Base-by-base conservation (phyloP, 805 yeast species). In the Candida xyloterini region DNA sequence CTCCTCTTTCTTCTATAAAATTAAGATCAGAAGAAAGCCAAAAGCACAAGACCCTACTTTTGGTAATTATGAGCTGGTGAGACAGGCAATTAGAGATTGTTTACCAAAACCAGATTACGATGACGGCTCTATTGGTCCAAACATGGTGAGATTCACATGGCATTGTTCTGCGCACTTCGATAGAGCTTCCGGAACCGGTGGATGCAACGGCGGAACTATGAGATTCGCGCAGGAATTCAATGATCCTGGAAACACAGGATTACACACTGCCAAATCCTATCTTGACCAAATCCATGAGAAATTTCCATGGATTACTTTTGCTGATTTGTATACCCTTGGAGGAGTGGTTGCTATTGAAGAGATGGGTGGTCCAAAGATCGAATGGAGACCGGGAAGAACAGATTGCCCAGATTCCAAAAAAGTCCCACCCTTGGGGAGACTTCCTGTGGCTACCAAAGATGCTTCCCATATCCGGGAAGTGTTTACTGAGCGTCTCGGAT, bases 101-200 rank as follows among this genome's bases (percentile, higher is more conserved):
- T 48, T 70, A 20, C 58, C 61, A 14, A 48, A 51, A 39, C 57
- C 68, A 15, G 54, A 71, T 14, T 80, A 75, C 56, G 90, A 83
- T 52, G 81, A 79, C 48, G 79, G 77, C 26, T 78, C 81, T 18
- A 82, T 79, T 46, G 93, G 90, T 1, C 96, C 95, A 8, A 78
- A 82, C 11, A 66, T 87, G 28, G 78, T 87, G 16, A 77, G 95
- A 53, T 71, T 85, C 40, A 84, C 95, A 20, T 87, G 95, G 95
- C 95, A 87, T 59, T 76, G 82, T 25, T 75, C 86, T 42, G 95
- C 95, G n/a, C 84, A 93, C 14, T 88, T 71, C 61, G 87, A 85
- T 53, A 67, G 66, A 48, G 64, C 67, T 15, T 68, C 56, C 18
- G 63, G 65, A 7, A 65, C 68, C 13, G 87, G 86, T 30, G 87